Evolutionary conservation across 2,329 filamentous ascomycete genomes (phyloP).

Genomic region (Botrytis aclada): DNA sequence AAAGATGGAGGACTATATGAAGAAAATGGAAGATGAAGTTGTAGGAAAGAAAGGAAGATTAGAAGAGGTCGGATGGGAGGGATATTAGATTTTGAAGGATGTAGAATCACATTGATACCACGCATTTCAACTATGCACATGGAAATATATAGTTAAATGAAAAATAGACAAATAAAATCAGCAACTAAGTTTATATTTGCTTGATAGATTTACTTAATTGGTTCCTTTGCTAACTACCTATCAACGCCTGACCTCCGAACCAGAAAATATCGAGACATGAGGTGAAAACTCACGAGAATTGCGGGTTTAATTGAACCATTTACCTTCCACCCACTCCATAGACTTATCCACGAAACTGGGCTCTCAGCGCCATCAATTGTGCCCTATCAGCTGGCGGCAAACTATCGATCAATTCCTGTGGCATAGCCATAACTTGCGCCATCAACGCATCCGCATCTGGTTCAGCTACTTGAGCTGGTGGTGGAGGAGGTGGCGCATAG

Average conservation of each 20-base stretch:
- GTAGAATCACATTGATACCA: slow-evolving; percentile 1
- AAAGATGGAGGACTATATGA: slow-evolving; percentile 59
- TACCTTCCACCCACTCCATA: background rate
- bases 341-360: slow-evolving; percentile 17
- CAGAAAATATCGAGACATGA: background rate
- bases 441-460: slow-evolving; percentile 71
- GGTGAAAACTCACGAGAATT: background rate
- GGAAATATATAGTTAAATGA: background rate
- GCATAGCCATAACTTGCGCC: slow-evolving; percentile 75
- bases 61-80: slow-evolving; percentile 53
- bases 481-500: slow-evolving; percentile 38
- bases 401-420: slow-evolving; percentile 75
- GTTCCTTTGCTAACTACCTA: background rate
- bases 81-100: slow-evolving; percentile 42
- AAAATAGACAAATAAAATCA: background rate
- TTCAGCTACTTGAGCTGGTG: slow-evolving; percentile 45
- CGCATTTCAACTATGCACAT: background rate
- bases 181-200: background rate
- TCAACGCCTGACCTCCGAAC: slow-evolving; percentile 8
- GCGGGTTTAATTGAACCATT: background rate
- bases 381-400: slow-evolving; percentile 71
- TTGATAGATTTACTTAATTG: background rate
- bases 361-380: slow-evolving; percentile 76
- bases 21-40: slow-evolving; percentile 63
- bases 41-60: slow-evolving; percentile 58